Conservation (phyloP, 179 eudicot species). For the Sideroxylon spinosum region DNA sequence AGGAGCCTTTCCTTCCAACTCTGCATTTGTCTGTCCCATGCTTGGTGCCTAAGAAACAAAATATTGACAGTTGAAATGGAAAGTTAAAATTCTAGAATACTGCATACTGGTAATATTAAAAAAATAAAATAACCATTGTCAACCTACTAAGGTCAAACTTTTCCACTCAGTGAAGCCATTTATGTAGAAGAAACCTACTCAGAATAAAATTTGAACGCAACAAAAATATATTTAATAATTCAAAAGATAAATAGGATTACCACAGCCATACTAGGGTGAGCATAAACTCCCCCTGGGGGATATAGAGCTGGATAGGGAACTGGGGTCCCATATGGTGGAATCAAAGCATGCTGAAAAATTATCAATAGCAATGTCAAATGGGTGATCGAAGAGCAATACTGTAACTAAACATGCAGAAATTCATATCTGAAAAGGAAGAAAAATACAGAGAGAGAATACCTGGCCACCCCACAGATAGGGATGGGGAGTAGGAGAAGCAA, state of each 20-base stretch:
- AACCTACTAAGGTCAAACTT: background rate
- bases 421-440: background rate
- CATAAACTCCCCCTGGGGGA: slow-evolving; percentile 73
- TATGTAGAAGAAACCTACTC: background rate
- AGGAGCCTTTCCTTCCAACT: slow-evolving; percentile 48
- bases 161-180: background rate
- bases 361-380: slow-evolving; percentile 7
- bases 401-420: background rate
- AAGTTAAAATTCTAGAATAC: background rate
- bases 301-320: slow-evolving; percentile 83
- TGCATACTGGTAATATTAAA: background rate
- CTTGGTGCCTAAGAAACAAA: slow-evolving; percentile 40
- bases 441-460: slow-evolving; percentile 33
- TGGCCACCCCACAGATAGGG: slow-evolving; percentile 93
- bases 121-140: background rate
- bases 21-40: slow-evolving; percentile 40
- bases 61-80: slow-evolving; percentile 3
- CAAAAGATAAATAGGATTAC: slow-evolving; percentile 29
- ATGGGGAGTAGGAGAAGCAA: slow-evolving; percentile 76
- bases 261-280: slow-evolving; percentile 72
- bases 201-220: background rate
- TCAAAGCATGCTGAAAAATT: slow-evolving; percentile 40
- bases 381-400: slow-evolving; percentile 2
- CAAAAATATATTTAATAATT: background rate
- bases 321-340: slow-evolving; percentile 86